Evolutionary conservation across 139 green algal genomes (phyloP), one percentile per base, ranked within the genome.

Genomic region (Picochlorum costavermella): DNA sequence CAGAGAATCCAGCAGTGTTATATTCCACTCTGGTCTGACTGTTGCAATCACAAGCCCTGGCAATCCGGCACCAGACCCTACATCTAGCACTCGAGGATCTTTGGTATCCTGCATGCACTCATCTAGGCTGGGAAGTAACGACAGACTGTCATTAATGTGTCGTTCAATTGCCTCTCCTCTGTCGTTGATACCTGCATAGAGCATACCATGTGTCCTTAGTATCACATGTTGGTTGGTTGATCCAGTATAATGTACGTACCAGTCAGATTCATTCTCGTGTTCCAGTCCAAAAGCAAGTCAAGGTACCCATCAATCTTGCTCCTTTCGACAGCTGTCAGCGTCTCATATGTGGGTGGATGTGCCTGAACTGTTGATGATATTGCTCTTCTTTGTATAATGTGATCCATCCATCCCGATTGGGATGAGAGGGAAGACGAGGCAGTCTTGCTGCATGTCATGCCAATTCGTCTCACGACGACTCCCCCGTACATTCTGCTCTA

Each of bases 11-110:
- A 96, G 75, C 60, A 95, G 66, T 2, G 76, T 86, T 4, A 96
- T 78, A 72, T 86, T 71, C 81, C 88, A 95, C 1, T 82, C 40
- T 2, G 88, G 88, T 14, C 86, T 63, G 2, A 75, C 81, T 14
- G 91, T 78, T 11, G 90, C 90, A 17, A 97, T 65, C 10, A 94
- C 69, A 59, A 95, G 77, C 8, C 89, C 90, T 6, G 90, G 90
- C 44, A 97, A 71, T 0, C 90, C 90, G 5, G 85, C 84, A 0
- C 90, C 90, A 29, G 84, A 92, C n/a, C 90, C 90, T 9, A 97
- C 86, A 58, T 97, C 90, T 20, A 96, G 78, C 2, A 96, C 20
- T 26, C 11, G 37, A 58, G 23, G 29, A 25, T 31, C 23, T 36
- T 14, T 25, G 12, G 14, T 14, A 5, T 43, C 5, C 28, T 23